These are phyloP conservation scores for Suillus bovinus DNA, from an alignment of 768 basidiomycete genomes.

Conservation along the genomic window DNA sequence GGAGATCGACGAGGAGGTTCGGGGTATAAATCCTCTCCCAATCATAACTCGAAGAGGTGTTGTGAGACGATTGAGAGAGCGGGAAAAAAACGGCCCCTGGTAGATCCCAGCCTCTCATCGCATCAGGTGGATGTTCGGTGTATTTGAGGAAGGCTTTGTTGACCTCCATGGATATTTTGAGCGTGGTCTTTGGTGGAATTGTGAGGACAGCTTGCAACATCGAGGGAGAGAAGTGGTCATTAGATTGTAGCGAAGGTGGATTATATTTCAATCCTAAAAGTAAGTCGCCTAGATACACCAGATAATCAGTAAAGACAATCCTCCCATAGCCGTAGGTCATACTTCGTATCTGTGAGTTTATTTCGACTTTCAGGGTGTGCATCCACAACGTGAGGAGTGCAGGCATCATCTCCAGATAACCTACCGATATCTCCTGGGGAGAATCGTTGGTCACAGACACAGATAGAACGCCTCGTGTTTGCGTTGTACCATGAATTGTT, in stretches of 20 bases:
- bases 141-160: constrained; percentile 87
- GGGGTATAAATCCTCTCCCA: constrained; percentile 68
- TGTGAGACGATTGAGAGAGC: not conserved
- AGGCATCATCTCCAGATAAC: constrained; percentile 92
- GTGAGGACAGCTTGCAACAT: constrained; percentile 70
- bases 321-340: not conserved
- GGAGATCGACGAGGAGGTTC: constrained; percentile 84
- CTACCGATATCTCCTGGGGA: constrained; percentile 42
- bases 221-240: constrained; percentile 44
- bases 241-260: constrained; percentile 32
- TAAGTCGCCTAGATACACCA: constrained; percentile 50
- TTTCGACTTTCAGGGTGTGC: constrained; percentile 63
- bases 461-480: constrained; percentile 73
- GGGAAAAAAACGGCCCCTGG: constrained; percentile 80
- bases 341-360: constrained; percentile 30
- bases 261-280: constrained; percentile 65
- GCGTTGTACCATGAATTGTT: constrained; percentile 70
- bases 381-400: constrained; percentile 90
- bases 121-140: constrained; percentile 95
- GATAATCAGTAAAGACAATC: not conserved
- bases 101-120: constrained; percentile 92
- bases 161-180: constrained; percentile 71
- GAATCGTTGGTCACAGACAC: constrained; percentile 62
- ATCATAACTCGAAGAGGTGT: constrained; percentile 5
- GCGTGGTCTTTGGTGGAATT: constrained; percentile 66